Base-by-base conservation (phyloP, 805 yeast species). In the Zygotorulaspora florentina region DNA sequence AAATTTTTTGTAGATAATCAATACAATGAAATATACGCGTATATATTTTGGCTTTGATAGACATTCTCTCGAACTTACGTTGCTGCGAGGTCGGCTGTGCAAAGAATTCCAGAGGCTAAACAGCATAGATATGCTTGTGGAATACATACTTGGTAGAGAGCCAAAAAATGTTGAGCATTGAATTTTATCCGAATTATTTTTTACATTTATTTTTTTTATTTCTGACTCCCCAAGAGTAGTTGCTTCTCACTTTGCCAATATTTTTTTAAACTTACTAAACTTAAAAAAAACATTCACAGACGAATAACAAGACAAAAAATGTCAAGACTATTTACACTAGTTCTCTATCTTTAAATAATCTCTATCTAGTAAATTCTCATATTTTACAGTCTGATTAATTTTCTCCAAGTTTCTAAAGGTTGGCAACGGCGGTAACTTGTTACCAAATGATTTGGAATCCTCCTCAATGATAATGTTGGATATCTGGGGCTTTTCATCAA, bases 351-450 rank as follows among this genome's bases (percentile, higher is more conserved):
- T 39, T 16, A 47, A 26, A 25, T 47, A 47, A 12, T 47, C 39
- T 31, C 35, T 39, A n/a, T 27, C 29, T 13, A 42, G 18, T 28
- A 31, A 20, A 29, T 39, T 43, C 20, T 48, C 46, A 33, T 45
- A 45, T 41, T 68, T 70, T 1, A 77, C 67, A 10, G 76, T 67
- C 16, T 69, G 66, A 43, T 69, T 68, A 4, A 86, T 84, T 58
- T 78, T 80, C 52, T 85, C 90, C 8, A 82, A 79, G 56, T 81
- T 80, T 51, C 73, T 77, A 60, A 82, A 82, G 3, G 72, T 67
- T 1, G 90, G 91, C 17, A 80, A 46, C 1, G 64, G 53, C 6
- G 72, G 67, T 1, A 57, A 43, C 15, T 45, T 50, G 29, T 54
- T 40, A 18, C 45, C 54, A 39, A 64, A 57, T 18, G 49, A 42